Conservation (phyloP, 805 yeast species). For the Candida sanyiensis region DNA sequence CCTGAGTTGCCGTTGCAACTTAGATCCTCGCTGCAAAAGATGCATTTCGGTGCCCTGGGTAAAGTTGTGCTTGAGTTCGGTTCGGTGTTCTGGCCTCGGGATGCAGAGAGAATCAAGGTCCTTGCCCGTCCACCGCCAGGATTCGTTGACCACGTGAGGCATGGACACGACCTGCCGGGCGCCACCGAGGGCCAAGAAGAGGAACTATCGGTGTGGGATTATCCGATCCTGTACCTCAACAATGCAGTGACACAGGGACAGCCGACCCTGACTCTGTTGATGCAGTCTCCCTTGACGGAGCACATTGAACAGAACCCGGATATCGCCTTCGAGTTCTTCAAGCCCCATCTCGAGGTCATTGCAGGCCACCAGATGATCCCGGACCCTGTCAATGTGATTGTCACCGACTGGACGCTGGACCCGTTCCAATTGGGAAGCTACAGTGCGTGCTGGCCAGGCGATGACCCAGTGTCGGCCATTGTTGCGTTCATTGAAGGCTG, state of each 20-base stretch:
- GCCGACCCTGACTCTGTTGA: slow-evolving; percentile 58
- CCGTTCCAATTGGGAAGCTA: slow-evolving; percentile 80
- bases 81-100: slow-evolving; percentile 51
- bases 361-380: slow-evolving; percentile 24
- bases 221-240: slow-evolving; percentile 60
- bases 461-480: slow-evolving; percentile 61
- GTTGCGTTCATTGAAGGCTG: slow-evolving; percentile 57
- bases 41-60: slow-evolving; percentile 66
- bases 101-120: slow-evolving; percentile 44
- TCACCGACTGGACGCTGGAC: slow-evolving; percentile 75
- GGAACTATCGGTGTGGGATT: slow-evolving; percentile 43
- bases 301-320: slow-evolving; percentile 44
- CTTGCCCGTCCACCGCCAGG: slow-evolving; percentile 34
- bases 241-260: slow-evolving; percentile 41
- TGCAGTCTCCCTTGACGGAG: slow-evolving; percentile 71
- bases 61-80: slow-evolving; percentile 69
- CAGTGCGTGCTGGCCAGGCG: slow-evolving; percentile 61
- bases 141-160: slow-evolving; percentile 13
- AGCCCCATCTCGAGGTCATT: slow-evolving; percentile 33
- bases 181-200: not conserved
- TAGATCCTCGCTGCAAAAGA: slow-evolving; percentile 36
- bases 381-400: slow-evolving; percentile 36
- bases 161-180: slow-evolving; percentile 7
- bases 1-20: slow-evolving; percentile 50
- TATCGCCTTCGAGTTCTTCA: slow-evolving; percentile 50